These are phyloP conservation scores for Serendipita vermifera DNA, from an alignment of 768 basidiomycete species.

Conservation along the genomic window DNA sequence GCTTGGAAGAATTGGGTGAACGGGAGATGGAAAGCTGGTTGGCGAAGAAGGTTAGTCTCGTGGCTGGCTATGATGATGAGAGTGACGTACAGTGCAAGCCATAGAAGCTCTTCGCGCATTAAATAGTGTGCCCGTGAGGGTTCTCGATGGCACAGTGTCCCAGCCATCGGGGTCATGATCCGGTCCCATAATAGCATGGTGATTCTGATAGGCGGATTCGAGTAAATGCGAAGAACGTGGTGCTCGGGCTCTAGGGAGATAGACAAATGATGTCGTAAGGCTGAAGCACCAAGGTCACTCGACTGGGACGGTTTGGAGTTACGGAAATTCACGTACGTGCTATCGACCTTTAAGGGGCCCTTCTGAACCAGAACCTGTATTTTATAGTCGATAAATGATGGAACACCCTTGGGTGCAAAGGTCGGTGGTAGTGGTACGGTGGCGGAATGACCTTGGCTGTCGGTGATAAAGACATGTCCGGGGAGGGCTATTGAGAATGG, in stretches of 20 bases:
- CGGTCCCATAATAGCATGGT: background rate
- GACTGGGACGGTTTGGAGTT: background rate
- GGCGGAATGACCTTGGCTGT: background rate
- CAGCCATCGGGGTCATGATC: constrained; percentile 7
- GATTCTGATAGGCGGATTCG: constrained; percentile 7
- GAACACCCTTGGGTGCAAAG: constrained; percentile 1
- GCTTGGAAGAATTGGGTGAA: background rate
- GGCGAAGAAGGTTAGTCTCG: background rate
- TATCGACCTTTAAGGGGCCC: constrained; percentile 10
- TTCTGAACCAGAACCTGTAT: constrained; percentile 7
- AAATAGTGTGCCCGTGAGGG: constrained; percentile 1
- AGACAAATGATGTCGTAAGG: constrained; percentile 10
- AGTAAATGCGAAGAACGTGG: background rate
- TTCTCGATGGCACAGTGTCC: background rate
- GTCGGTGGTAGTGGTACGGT: background rate
- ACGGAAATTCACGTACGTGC: constrained; percentile 2
- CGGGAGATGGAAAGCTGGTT: background rate
- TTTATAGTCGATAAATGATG: constrained; percentile 10
- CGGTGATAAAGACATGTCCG: background rate
- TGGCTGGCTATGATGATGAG: background rate
- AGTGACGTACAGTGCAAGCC: constrained; percentile 8
- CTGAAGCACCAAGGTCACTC: background rate
- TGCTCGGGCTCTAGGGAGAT: constrained; percentile 9
- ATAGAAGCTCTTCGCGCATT: background rate
- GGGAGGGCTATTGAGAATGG: constrained; percentile 3